Evolutionary conservation across 345 rosid species (phyloP).

Genomic region (Geranium rotundifolium): DNA sequence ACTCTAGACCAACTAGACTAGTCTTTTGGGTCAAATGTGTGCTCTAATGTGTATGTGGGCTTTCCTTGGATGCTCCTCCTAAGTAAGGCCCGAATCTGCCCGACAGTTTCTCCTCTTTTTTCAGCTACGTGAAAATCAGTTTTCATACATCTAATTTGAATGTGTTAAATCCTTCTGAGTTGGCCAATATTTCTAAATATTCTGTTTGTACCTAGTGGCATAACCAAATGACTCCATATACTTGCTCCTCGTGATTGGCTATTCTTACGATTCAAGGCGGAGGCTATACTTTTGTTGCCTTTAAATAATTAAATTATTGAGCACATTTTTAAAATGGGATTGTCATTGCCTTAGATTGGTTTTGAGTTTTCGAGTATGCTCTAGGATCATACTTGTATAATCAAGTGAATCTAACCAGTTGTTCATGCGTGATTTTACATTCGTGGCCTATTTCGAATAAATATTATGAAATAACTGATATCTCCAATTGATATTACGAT

Average conservation of each 20-base stretch:
- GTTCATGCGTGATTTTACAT: no score
- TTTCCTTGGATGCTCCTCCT: no score
- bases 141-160: background rate
- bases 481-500: no score
- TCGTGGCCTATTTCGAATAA: no score
- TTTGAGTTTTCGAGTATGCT: no score
- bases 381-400: no score
- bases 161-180: background rate
- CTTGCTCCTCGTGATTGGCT: constrained; percentile 91
- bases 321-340: background rate
- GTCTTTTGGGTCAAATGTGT: no score
- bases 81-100: no score
- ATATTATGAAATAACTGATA: no score
- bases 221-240: constrained; percentile 76
- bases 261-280: constrained; percentile 93
- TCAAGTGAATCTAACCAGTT: no score
- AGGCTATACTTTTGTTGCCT: constrained; percentile 15
- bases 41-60: no score
- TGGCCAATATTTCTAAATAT: constrained; percentile 4
- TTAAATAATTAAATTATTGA: background rate
- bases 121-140: background rate
- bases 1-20: no score
- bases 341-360: background rate
- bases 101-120: constrained; percentile 1
- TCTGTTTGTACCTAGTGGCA: constrained; percentile 55